These are phyloP conservation scores for Sechiopsis laciniata DNA, from an alignment of 306 rosid genomes.

Conservation along the genomic window DNA sequence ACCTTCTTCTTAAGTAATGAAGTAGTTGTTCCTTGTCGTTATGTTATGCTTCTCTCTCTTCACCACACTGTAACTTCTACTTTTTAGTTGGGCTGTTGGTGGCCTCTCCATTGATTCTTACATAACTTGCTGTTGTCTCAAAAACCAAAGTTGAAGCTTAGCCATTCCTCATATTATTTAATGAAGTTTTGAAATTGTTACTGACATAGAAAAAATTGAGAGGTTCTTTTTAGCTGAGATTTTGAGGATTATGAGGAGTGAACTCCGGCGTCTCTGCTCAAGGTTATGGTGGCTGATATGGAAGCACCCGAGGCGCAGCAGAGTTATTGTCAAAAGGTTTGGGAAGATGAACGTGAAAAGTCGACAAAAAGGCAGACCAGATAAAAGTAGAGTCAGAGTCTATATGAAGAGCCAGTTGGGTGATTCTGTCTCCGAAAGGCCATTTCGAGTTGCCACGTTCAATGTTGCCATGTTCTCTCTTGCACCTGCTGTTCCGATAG, in stretches of 20 bases:
- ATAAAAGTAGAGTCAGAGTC: constrained; percentile 24
- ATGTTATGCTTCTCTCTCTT: constrained; percentile 10
- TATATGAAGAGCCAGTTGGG: constrained; percentile 31
- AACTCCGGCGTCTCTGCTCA: constrained; percentile 44
- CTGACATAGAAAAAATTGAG: background rate
- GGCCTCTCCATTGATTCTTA: background rate
- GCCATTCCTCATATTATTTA: constrained; percentile 11
- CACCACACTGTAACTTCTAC: constrained; percentile 15
- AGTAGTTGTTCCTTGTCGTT: constrained; percentile 44
- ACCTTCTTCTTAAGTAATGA: constrained; percentile 35
- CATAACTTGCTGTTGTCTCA: constrained; percentile 12
- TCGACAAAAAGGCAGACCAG: constrained; percentile 30
- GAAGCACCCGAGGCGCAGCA: constrained; percentile 51
- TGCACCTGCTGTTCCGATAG: constrained; percentile 69
- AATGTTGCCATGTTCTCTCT: constrained; percentile 92
- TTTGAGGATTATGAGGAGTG: constrained; percentile 46
- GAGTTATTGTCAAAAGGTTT: constrained; percentile 66
- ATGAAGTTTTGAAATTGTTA: background rate
- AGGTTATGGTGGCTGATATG: constrained; percentile 53
- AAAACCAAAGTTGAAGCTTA: constrained; percentile 14
- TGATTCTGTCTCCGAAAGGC: constrained; percentile 40
- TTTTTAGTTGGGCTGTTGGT: constrained; percentile 13
- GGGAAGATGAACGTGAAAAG: constrained; percentile 46
- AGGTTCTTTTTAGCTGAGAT: constrained; percentile 20
- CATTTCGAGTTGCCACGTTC: constrained; percentile 62